Evolutionary conservation across 2,329 filamentous ascomycete species (phyloP).

Genomic region (Hymenoscyphus fructigenus): DNA sequence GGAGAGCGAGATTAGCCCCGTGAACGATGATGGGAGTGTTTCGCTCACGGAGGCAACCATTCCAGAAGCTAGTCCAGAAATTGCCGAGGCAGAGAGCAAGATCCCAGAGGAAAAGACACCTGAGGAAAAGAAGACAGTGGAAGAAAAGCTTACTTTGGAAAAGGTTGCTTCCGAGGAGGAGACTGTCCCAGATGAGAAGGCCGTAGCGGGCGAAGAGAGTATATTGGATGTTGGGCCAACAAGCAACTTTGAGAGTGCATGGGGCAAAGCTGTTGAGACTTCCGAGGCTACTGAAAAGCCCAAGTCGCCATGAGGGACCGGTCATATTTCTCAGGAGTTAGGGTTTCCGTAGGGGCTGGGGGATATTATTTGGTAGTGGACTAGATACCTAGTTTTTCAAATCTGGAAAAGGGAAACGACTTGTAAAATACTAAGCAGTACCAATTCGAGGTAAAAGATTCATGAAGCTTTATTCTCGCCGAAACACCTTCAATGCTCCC

Average conservation of each 20-base stretch:
- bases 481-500: slow-evolving; percentile 26
- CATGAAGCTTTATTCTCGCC: slow-evolving; percentile 7
- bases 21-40: slow-evolving; percentile 25
- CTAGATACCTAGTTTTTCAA: neutral
- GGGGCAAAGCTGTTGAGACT: slow-evolving; percentile 61
- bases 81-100: slow-evolving; percentile 5
- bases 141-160: slow-evolving; percentile 11
- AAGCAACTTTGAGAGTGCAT: slow-evolving; percentile 64
- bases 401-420: neutral
- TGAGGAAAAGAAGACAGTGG: neutral
- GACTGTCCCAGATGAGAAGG: slow-evolving; percentile 21
- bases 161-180: slow-evolving; percentile 18
- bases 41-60: neutral
- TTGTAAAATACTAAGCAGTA: slow-evolving; percentile 27
- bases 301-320: slow-evolving; percentile 8
- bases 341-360: slow-evolving; percentile 6
- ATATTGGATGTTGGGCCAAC: slow-evolving; percentile 52
- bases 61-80: slow-evolving; percentile 13
- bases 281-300: slow-evolving; percentile 22
- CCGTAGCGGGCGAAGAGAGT: slow-evolving; percentile 44
- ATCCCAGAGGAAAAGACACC: slow-evolving; percentile 10
- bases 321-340: slow-evolving; percentile 12
- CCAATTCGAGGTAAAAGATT: slow-evolving; percentile 12
- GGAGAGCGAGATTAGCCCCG: slow-evolving; percentile 59
- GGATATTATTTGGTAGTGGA: slow-evolving; percentile 6